Conservation (phyloP, 257 asterid genomes). For the Nicotiana sylvestris region DNA sequence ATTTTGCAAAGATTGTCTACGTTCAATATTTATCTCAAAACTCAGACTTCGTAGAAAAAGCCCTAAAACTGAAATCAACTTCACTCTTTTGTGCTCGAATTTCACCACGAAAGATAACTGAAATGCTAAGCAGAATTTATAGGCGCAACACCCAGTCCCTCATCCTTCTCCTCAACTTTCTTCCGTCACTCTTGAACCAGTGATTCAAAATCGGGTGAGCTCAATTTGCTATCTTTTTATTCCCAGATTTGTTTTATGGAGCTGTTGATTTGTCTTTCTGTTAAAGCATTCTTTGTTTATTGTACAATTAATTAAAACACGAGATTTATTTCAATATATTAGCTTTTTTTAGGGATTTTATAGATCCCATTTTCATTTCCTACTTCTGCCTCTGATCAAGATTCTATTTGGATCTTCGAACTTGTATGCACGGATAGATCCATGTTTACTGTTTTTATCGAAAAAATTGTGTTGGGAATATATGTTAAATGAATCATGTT, state of each 20-base stretch:
- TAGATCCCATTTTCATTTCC: background rate
- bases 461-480: background rate
- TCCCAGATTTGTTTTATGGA: background rate
- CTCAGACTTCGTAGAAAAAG: too few species aligned
- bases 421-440: background rate
- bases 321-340: background rate
- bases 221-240: background rate
- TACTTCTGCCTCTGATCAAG: background rate
- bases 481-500: background rate
- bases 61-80: too few species aligned
- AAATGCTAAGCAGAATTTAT: too few species aligned
- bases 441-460: background rate
- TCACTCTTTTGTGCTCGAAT: too few species aligned
- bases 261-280: background rate
- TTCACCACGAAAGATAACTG: too few species aligned
- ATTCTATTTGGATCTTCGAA: background rate
- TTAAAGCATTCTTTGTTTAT: background rate
- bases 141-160: background rate
- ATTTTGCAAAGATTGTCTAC: too few species aligned
- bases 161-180: background rate
- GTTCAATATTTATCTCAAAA: too few species aligned
- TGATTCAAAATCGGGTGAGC: slow-evolving; percentile 3
- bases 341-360: background rate
- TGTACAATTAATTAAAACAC: background rate
- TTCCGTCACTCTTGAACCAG: background rate